Evolutionary conservation across 2,329 filamentous ascomycete species (phyloP).

Genomic region (Aureobasidium pullulans): DNA sequence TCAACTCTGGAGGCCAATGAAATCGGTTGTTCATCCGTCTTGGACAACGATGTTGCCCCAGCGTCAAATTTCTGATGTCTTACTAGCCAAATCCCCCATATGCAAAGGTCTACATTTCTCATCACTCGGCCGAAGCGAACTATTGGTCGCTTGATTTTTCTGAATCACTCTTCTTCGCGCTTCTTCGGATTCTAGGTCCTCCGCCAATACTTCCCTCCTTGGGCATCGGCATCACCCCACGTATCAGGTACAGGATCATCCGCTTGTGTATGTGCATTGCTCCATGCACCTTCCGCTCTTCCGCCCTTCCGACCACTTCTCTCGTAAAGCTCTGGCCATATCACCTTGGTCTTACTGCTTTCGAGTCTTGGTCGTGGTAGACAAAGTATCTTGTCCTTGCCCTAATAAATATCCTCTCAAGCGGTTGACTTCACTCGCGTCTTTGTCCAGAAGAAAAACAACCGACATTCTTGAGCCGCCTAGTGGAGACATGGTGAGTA

Average conservation of each 20-base stretch:
- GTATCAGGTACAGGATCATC: constrained; percentile 2
- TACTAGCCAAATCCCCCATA: background rate
- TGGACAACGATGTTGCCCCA: background rate
- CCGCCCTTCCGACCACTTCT: background rate
- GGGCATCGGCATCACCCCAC: background rate
- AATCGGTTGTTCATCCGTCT: background rate
- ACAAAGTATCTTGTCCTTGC: background rate
- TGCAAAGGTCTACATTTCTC: background rate
- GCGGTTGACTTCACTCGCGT: background rate
- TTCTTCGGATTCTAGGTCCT: background rate
- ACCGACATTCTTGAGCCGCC: background rate
- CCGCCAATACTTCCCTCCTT: background rate
- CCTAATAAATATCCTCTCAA: background rate
- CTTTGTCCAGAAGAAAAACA: background rate
- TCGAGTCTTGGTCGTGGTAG: background rate
- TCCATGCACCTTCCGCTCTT: constrained; percentile 2
- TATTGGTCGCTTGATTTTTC: background rate
- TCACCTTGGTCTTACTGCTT: background rate
- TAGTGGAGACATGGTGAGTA: background rate
- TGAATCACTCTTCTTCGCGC: background rate
- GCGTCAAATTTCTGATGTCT: constrained; percentile 8
- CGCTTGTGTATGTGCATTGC: background rate
- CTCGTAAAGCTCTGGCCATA: constrained; percentile 1
- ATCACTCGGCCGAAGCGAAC: background rate
- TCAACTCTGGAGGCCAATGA: background rate